phyloP scores from a whole-genome alignment of 805 yeast genomes.

The Starmerella stellata region DNA sequence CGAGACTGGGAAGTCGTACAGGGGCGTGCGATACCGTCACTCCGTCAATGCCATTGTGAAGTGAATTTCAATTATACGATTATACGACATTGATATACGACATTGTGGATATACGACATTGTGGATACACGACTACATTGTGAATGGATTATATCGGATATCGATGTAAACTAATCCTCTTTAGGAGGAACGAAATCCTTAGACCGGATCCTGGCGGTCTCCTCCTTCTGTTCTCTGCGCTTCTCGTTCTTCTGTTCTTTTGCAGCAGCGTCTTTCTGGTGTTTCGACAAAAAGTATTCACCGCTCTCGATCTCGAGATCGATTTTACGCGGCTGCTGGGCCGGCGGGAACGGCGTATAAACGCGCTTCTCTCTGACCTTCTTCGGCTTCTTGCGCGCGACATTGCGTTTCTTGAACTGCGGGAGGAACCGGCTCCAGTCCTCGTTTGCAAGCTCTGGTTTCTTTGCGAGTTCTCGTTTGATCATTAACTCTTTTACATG shows the following conservation, averaged over 20 bases:
- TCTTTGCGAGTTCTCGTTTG: slow-evolving; percentile 82
- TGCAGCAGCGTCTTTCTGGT: slow-evolving; percentile 55
- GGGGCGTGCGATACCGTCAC: slow-evolving; percentile 61
- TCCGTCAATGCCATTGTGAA: not conserved
- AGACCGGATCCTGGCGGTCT: slow-evolving; percentile 49
- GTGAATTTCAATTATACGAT: not conserved
- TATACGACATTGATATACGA: no score
- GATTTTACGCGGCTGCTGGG: slow-evolving; percentile 88
- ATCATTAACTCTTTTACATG: slow-evolving; percentile 96
- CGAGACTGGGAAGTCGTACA: slow-evolving; percentile 27
- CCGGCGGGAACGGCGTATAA: slow-evolving; percentile 98
- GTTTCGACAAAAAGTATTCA: slow-evolving; percentile 84
- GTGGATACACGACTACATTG: no score
- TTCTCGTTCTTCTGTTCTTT: slow-evolving; percentile 61
- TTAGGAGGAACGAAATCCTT: slow-evolving; percentile 75
- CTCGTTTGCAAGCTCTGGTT: slow-evolving; percentile 86
- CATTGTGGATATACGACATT: no score
- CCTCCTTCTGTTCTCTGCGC: slow-evolving; percentile 51
- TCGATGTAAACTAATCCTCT: slow-evolving; percentile 30
- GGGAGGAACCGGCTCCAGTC: slow-evolving; percentile 96
- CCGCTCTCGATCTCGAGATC: slow-evolving; percentile 96
- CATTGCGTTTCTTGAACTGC: slow-evolving; percentile 88
- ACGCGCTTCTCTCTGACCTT: slow-evolving; percentile 50
- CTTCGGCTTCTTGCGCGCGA: slow-evolving; percentile 78
- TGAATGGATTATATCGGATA: not conserved